Conservation (phyloP, 495 filamentous ascomycete genomes). For the Geopyxis carbonaria region DNA sequence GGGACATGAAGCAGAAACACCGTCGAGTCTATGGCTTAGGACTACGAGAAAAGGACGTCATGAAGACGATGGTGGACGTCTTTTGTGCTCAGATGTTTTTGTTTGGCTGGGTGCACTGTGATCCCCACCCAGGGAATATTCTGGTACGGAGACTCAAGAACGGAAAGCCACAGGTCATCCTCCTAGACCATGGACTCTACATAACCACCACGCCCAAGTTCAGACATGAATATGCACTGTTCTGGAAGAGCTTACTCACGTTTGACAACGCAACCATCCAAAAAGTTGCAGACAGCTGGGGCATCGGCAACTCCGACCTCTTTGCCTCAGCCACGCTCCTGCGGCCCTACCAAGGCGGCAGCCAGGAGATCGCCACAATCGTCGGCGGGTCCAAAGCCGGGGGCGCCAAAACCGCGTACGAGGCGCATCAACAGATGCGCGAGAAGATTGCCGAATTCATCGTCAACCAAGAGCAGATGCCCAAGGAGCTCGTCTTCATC, state of each 20-base stretch:
- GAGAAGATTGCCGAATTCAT: conserved; percentile 71
- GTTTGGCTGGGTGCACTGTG: conserved; percentile 85
- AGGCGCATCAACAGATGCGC: conserved; percentile 71
- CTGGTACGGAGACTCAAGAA: conserved; percentile 73
- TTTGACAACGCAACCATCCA: conserved; percentile 73
- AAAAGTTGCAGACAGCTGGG: conserved; percentile 59
- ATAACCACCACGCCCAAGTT: conserved; percentile 74
- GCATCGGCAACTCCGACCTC: conserved; percentile 70
- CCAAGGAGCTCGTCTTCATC: conserved; percentile 85
- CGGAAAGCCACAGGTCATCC: conserved; percentile 71
- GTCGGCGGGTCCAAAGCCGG: conserved; percentile 26
- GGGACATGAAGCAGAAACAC: neutral
- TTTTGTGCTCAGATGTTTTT: conserved; percentile 96
- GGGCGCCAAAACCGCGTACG: conserved; percentile 48
- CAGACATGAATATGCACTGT: conserved; percentile 70
- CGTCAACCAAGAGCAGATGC: conserved; percentile 80
- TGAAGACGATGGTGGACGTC: conserved; percentile 89
- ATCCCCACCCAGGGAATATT: conserved; percentile 94
- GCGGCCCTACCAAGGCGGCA: conserved; percentile 78
- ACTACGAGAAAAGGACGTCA: conserved; percentile 62
- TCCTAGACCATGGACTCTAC: conserved; percentile 94
- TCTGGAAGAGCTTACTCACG: conserved; percentile 86
- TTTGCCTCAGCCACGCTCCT: conserved; percentile 82
- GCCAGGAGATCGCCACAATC: conserved; percentile 37
- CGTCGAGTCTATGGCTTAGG: conserved; percentile 44